Percentiles rank a stretch among this genome's conserved stretches.
These are phyloP conservation scores for Globisporangium iwayamae DNA, from an alignment of 352 stramenopile species.

Conservation along the genomic window DNA sequence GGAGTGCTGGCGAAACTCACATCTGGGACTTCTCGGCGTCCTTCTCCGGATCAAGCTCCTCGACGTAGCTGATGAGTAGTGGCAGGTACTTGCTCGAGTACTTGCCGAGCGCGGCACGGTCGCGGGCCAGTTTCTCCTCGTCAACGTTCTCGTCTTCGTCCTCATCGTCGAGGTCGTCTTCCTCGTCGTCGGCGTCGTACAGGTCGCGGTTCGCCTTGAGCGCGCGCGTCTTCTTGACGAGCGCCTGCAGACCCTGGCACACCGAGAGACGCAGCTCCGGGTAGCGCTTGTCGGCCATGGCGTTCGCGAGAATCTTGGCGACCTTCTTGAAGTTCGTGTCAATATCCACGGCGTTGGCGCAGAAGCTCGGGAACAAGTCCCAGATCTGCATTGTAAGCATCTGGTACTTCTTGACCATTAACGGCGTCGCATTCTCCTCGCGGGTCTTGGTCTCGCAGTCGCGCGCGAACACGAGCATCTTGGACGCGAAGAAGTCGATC, in stretches of 20 bases:
- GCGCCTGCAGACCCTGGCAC: conserved; percentile 79
- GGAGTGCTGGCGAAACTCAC: conserved; percentile 1
- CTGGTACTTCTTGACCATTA: conserved; percentile 73
- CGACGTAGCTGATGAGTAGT: conserved; percentile 79
- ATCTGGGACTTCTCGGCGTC: conserved; percentile 67
- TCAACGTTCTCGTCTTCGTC: conserved; percentile 53
- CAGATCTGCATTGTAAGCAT: conserved; percentile 80
- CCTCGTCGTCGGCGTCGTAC: conserved; percentile 42
- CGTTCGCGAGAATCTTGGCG: conserved; percentile 82
- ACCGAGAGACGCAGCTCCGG: conserved; percentile 77
- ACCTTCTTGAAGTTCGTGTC: conserved; percentile 83
- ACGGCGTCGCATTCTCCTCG: conserved; percentile 58
- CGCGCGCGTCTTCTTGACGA: conserved; percentile 71
- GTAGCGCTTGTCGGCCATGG: conserved; percentile 85
- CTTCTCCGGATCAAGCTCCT: conserved; percentile 76
- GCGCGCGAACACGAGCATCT: conserved; percentile 66
- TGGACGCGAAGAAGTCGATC: conserved; percentile 71
- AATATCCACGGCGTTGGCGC: conserved; percentile 65
- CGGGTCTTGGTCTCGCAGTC: conserved; percentile 66
- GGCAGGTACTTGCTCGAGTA: conserved; percentile 82
- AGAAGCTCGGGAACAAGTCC: conserved; percentile 80
- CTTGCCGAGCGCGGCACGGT: conserved; percentile 75
- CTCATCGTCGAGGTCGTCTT: conserved; percentile 33
- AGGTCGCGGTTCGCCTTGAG: conserved; percentile 38
- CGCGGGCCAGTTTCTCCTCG: conserved; percentile 68